Evolutionary conservation across 1,284 basidiomycete genomes (phyloP).

Genomic region (Sanghuangporus weigelae): DNA sequence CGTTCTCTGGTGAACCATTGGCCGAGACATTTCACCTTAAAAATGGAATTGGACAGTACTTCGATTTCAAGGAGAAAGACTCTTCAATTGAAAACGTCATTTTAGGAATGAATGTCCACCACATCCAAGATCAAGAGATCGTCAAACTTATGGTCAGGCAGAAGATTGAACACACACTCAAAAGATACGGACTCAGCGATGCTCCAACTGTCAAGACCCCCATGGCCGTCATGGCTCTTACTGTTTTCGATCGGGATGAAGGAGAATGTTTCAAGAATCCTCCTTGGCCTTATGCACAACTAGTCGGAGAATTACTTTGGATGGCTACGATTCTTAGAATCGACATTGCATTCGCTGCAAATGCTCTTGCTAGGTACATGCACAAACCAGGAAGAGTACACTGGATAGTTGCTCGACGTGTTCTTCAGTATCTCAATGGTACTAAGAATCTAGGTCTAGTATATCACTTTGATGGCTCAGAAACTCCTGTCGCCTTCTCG

Average conservation of each 20-base stretch:
- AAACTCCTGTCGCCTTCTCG: constrained; percentile 15
- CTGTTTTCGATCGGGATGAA: not conserved
- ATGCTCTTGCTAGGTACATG: constrained; percentile 24
- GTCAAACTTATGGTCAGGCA: constrained; percentile 3
- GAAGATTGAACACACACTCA: constrained; percentile 38
- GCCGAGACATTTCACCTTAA: not conserved
- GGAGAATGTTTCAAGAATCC: not conserved
- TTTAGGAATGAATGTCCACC: constrained; percentile 14
- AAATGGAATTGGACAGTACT: not conserved
- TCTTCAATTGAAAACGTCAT: constrained; percentile 12
- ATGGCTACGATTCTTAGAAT: constrained; percentile 27
- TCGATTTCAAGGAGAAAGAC: not conserved
- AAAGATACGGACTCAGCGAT: too few species aligned
- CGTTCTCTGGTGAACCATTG: not conserved
- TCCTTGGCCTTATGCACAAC: constrained; percentile 23
- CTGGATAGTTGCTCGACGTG: constrained; percentile 27
- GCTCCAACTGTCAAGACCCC: constrained; percentile 27
- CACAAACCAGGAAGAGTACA: constrained; percentile 27
- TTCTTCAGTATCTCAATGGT: constrained; percentile 29
- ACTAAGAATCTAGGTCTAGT: constrained; percentile 26
- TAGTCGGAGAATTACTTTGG: constrained; percentile 29
- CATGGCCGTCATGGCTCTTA: constrained; percentile 18
- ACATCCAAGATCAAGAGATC: not conserved
- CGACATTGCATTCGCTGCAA: constrained; percentile 28
- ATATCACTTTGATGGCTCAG: constrained; percentile 20